phyloP scores from a whole-genome alignment of 2,329 filamentous ascomycete species.

The Curvularia hawaiiensis region DNA sequence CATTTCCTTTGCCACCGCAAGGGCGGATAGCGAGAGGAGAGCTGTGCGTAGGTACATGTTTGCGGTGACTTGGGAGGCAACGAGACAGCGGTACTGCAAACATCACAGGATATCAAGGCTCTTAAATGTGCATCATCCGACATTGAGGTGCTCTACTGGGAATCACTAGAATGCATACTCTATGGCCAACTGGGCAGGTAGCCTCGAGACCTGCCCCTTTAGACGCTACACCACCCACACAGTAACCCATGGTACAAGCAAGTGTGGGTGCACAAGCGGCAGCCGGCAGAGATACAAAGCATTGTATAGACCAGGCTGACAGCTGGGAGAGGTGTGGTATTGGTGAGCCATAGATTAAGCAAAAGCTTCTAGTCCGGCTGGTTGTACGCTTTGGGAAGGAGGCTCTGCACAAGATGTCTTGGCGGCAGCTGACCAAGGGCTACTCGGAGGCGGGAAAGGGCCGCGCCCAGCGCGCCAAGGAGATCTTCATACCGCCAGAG shows the following conservation, averaged over 20 bases:
- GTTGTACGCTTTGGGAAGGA: constrained; percentile 40
- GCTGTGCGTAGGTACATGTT: constrained; percentile 39
- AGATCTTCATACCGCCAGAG: constrained; percentile 19
- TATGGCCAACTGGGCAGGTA: constrained; percentile 40
- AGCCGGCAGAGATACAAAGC: constrained; percentile 19
- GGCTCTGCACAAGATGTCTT: constrained; percentile 37
- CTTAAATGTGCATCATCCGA: constrained; percentile 27
- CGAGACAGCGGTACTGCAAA: constrained; percentile 1
- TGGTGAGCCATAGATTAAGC: constrained; percentile 39
- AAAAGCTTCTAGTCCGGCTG: constrained; percentile 34
- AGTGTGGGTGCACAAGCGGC: constrained; percentile 30
- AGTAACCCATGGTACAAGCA: constrained; percentile 15
- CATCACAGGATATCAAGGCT: constrained; percentile 7
- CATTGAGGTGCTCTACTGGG: constrained; percentile 19
- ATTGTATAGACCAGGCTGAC: constrained; percentile 28
- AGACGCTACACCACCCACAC: constrained; percentile 22
- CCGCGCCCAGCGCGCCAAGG: constrained; percentile 23
- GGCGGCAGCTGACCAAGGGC: constrained; percentile 24
- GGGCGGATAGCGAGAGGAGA: constrained; percentile 41
- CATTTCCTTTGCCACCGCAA: constrained; percentile 43
- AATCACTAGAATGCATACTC: constrained; percentile 16
- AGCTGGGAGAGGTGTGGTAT: constrained; percentile 29
- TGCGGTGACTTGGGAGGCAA: constrained; percentile 11
- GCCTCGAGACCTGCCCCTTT: constrained; percentile 35
- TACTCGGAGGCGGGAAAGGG: constrained; percentile 6